These are phyloP conservation scores for Pichia deserticola DNA, from an alignment of 805 yeast genomes.

Conservation along the genomic window DNA sequence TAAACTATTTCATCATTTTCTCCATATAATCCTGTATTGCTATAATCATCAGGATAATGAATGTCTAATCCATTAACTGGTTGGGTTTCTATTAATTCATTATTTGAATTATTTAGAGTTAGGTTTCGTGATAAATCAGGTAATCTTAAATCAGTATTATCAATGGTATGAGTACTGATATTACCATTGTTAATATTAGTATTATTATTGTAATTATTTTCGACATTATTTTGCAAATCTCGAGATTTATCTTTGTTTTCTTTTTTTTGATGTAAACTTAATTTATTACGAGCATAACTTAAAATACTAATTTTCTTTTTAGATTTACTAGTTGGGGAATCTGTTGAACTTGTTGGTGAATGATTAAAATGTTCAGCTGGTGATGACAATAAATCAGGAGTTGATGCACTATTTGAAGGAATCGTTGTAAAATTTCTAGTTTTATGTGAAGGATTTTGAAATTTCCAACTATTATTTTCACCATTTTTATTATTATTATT, in stretches of 20 bases:
- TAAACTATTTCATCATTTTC: background rate
- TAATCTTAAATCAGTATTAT: background rate
- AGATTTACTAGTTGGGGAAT: background rate
- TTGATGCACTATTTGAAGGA: slow-evolving; percentile 9
- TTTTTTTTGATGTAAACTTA: slow-evolving; percentile 1
- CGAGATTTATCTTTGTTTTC: background rate
- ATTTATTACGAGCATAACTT: slow-evolving; percentile 5
- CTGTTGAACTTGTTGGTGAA: background rate
- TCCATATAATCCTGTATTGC: background rate
- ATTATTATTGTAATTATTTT: too few relatives aligned
- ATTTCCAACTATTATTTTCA: background rate
- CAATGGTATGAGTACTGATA: too few relatives aligned
- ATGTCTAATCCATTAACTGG: too few relatives aligned
- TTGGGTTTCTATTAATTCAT: too few relatives aligned
- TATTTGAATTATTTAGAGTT: too few relatives aligned
- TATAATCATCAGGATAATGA: background rate
- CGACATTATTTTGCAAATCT: too few relatives aligned
- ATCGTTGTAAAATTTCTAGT: slow-evolving; percentile 2
- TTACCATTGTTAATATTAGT: too few relatives aligned
- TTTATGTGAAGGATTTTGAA: slow-evolving; percentile 1
- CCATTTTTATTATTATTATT: too few relatives aligned
- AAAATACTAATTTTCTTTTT: slow-evolving; percentile 1
- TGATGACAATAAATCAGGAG: slow-evolving; percentile 6
- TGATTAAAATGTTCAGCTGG: background rate
- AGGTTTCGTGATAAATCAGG: background rate